These are phyloP conservation scores for Xylaria scruposa DNA, from an alignment of 495 filamentous ascomycete genomes.

Conservation along the genomic window DNA sequence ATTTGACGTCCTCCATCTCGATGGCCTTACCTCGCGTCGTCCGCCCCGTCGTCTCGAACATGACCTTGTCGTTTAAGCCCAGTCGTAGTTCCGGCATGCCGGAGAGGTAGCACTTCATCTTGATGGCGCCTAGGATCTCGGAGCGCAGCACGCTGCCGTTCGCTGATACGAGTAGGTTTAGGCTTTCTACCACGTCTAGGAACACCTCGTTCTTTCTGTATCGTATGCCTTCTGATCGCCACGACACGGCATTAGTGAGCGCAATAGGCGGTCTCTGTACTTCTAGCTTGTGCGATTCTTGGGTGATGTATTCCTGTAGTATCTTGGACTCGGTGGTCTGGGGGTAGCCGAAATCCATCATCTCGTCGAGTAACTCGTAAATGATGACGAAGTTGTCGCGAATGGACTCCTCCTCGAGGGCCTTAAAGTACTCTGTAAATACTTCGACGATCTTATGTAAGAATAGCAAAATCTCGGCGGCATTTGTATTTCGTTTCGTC, in stretches of 20 bases:
- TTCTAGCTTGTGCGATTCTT: conserved; percentile 98
- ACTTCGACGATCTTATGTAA: conserved; percentile 98
- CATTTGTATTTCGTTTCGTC: conserved; percentile 98
- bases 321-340: conserved; percentile 99
- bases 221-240: conserved; percentile 96
- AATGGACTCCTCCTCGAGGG: conserved; percentile 98
- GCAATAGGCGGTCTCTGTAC: conserved; percentile 99
- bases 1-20: conserved; percentile 99
- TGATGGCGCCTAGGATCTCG: conserved; percentile 96
- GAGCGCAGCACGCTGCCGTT: conserved; percentile 96
- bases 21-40: conserved; percentile 96
- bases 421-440: conserved; percentile 99
- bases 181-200: conserved; percentile 94
- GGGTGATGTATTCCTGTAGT: conserved; percentile 99
- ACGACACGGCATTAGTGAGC: conserved; percentile 97
- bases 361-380: conserved; percentile 98
- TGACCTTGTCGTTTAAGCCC: conserved; percentile 97
- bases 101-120: conserved; percentile 99
- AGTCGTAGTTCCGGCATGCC: conserved; percentile 98
- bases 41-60: conserved; percentile 98
- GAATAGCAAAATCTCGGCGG: conserved; percentile 97
- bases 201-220: conserved; percentile 99
- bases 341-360: conserved; percentile 99
- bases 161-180: conserved; percentile 93
- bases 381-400: conserved; percentile 99